phyloP scores from a whole-genome alignment of 176 grass and related monocot genomes.

The Oryza punctata region DNA sequence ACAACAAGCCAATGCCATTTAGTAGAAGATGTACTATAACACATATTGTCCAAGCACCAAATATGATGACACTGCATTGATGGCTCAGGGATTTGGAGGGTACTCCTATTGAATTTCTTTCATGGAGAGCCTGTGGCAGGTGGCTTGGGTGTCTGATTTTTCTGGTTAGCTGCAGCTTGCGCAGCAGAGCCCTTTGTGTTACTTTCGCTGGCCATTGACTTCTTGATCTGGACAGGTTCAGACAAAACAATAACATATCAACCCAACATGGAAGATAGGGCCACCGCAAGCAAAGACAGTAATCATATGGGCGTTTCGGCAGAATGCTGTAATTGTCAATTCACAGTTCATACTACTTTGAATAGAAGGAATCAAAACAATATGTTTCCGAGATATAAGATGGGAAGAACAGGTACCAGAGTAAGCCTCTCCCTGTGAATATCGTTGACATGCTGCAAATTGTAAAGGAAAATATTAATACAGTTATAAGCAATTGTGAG shows the following conservation, averaged over 20 bases:
- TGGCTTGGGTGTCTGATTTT: conserved; percentile 64
- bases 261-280: conserved; percentile 7
- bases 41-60: not conserved
- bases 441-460: conserved; percentile 83
- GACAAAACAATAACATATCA: conserved; percentile 11
- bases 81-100: not conserved
- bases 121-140: conserved; percentile 49
- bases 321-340: not conserved
- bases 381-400: conserved; percentile 16
- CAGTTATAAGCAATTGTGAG: not conserved
- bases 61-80: not conserved
- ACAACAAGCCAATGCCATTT: not conserved
- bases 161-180: conserved; percentile 54
- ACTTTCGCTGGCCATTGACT: conserved; percentile 55
- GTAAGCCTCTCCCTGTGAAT: conserved; percentile 95
- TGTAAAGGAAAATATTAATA: conserved; percentile 32
- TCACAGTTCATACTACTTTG: not conserved
- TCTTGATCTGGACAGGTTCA: conserved; percentile 57
- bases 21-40: not conserved
- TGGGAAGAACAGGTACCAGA: conserved; percentile 53
- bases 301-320: conserved; percentile 7
- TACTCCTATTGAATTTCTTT: conserved; percentile 24
- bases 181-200: conserved; percentile 51
- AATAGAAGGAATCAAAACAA: not conserved
- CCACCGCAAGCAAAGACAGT: not conserved